These are phyloP conservation scores for Plenodomus tracheiphilus DNA, from an alignment of 2,329 filamentous ascomycete species.

Conservation along the genomic window DNA sequence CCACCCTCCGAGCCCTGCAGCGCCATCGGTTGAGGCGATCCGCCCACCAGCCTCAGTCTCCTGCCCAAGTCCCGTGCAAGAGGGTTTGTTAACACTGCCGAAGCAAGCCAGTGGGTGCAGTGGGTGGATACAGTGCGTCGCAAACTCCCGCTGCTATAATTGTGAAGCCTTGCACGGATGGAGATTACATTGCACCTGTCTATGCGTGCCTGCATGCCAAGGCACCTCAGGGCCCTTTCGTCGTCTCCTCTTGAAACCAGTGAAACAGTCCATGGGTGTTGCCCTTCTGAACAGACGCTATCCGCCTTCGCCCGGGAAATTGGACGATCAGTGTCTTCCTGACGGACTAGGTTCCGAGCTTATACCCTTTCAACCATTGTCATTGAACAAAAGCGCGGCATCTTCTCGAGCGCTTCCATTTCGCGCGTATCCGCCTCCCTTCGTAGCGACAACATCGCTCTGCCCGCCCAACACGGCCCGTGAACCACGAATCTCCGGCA, in stretches of 20 bases:
- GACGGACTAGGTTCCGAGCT: constrained; percentile 41
- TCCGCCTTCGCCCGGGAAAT: constrained; percentile 45
- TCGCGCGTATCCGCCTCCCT: constrained; percentile 29
- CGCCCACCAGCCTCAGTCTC: constrained; percentile 20
- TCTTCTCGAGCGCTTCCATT: constrained; percentile 41
- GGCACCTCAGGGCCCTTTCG: constrained; percentile 10
- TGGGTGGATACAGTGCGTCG: constrained; percentile 16
- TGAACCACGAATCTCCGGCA: constrained; percentile 39
- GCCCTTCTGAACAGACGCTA: constrained; percentile 43
- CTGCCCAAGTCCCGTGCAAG: background rate
- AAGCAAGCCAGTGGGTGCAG: background rate
- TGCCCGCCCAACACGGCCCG: constrained; percentile 35
- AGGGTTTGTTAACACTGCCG: background rate
- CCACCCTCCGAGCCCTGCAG: constrained; percentile 20
- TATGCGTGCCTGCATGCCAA: constrained; percentile 42
- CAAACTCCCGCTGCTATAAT: constrained; percentile 34
- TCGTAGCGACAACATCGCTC: constrained; percentile 29
- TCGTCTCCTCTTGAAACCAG: constrained; percentile 30
- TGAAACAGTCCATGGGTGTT: constrained; percentile 22
- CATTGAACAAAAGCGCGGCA: constrained; percentile 36
- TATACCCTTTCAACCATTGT: constrained; percentile 28
- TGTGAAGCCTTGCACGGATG: constrained; percentile 34
- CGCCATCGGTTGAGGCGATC: constrained; percentile 33
- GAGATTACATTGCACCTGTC: constrained; percentile 26
- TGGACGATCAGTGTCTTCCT: constrained; percentile 47